These are phyloP conservation scores for Lentinula lateritia DNA, from an alignment of 768 basidiomycete species.

Conservation along the genomic window DNA sequence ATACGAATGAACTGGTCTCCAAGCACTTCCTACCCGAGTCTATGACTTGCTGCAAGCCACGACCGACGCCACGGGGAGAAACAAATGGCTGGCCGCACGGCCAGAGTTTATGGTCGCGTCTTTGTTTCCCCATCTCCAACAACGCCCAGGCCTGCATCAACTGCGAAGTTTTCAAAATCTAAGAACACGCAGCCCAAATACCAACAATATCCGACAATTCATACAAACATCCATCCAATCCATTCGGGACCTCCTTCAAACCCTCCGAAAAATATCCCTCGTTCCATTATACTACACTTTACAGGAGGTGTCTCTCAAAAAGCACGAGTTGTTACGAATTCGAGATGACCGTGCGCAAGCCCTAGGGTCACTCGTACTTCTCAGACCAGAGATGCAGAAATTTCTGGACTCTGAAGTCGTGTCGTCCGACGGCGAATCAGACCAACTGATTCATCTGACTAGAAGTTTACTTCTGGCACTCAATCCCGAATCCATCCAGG, in stretches of 20 bases:
- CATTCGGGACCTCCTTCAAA: not conserved
- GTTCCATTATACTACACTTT: constrained; percentile 54
- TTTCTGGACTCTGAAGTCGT: constrained; percentile 6
- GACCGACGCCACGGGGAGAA: constrained; percentile 33
- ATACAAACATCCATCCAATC: not conserved
- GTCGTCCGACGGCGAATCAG: not conserved
- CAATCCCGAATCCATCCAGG: not conserved
- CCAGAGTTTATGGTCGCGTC: constrained; percentile 45
- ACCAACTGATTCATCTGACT: not conserved
- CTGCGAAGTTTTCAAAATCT: constrained; percentile 7
- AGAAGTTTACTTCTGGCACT: not conserved
- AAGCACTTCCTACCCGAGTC: constrained; percentile 44
- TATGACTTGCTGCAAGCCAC: constrained; percentile 31
- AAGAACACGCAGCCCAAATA: constrained; percentile 10
- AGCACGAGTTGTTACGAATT: constrained; percentile 51
- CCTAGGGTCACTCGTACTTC: constrained; percentile 56
- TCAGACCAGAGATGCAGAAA: constrained; percentile 40
- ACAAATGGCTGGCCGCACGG: constrained; percentile 37
- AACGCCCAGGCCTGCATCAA: constrained; percentile 19
- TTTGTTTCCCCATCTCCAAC: constrained; percentile 61
- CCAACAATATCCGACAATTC: not conserved
- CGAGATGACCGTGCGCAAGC: constrained; percentile 64
- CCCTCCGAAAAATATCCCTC: constrained; percentile 16
- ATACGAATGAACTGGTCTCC: not conserved
- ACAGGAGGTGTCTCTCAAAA: constrained; percentile 65